Evolutionary conservation across 1,284 basidiomycete genomes (phyloP).

Genomic region (Spongiforma sp.): DNA sequence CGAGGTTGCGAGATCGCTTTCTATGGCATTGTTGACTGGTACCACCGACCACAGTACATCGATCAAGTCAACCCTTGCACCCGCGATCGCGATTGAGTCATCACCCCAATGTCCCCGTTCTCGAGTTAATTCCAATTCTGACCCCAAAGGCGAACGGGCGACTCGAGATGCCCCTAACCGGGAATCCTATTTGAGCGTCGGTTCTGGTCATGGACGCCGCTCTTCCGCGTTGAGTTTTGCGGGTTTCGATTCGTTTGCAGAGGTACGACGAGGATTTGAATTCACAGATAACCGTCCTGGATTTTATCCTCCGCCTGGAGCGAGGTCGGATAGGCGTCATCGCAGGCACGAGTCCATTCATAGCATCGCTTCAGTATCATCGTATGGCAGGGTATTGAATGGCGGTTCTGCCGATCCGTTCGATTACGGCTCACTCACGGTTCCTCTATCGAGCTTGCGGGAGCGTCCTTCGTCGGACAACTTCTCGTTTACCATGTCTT

Average conservation of each 20-base stretch:
- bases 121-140: constrained; percentile 52
- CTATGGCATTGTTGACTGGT: constrained; percentile 47
- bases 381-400: constrained; percentile 73
- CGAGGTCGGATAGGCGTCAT: constrained; percentile 43
- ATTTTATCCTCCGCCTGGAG: constrained; percentile 64
- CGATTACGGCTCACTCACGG: constrained; percentile 58
- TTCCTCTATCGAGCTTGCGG: constrained; percentile 46
- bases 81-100: constrained; percentile 44
- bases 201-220: constrained; percentile 47
- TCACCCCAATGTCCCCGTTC: constrained; percentile 41
- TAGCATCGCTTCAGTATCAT: constrained; percentile 84
- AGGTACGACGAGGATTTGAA: constrained; percentile 75
- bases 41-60: constrained; percentile 65
- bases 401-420: constrained; percentile 74
- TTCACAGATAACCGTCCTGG: constrained; percentile 62
- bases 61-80: constrained; percentile 62
- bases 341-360: constrained; percentile 64
- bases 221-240: constrained; percentile 67
- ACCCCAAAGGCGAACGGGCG: constrained; percentile 42
- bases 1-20: constrained; percentile 53
- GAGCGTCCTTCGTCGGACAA: constrained; percentile 63
- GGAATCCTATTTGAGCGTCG: constrained; percentile 14
- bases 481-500: constrained; percentile 58
- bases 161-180: constrained; percentile 30
- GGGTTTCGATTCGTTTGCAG: constrained; percentile 75